Evolutionary conservation across 345 rosid species (phyloP).

Genomic region (Murraya paniculata): DNA sequence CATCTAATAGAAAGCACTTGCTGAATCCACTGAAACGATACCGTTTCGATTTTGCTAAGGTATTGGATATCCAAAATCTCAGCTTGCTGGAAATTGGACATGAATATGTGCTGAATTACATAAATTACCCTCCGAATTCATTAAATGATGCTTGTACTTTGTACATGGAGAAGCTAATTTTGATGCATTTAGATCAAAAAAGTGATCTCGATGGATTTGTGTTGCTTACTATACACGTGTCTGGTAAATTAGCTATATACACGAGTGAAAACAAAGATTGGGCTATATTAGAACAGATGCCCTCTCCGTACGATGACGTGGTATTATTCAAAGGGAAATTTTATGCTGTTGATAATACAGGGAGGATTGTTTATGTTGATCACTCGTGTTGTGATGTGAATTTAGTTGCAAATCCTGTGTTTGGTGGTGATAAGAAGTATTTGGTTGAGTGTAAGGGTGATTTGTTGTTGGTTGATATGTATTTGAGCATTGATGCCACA

Average conservation of each 20-base stretch:
- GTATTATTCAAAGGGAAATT: conserved; percentile 51
- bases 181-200: conserved; percentile 35
- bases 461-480: conserved; percentile 78
- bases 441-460: conserved; percentile 73
- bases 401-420: conserved; percentile 45
- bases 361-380: conserved; percentile 66
- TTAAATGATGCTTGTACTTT: conserved; percentile 33
- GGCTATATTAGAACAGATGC: conserved; percentile 71
- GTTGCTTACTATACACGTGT: conserved; percentile 82
- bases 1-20: conserved; percentile 35
- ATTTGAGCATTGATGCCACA: conserved; percentile 58
- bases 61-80: conserved; percentile 1
- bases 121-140: conserved; percentile 26
- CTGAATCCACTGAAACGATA: conserved; percentile 63
- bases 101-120: conserved; percentile 8
- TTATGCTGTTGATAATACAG: conserved; percentile 71
- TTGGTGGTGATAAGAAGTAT: conserved; percentile 90
- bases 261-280: conserved; percentile 56
- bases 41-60: conserved; percentile 10
- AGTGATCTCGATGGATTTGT: conserved; percentile 34
- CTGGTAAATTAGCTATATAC: conserved; percentile 81
- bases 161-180: conserved; percentile 77
- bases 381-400: conserved; percentile 24
- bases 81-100: conserved; percentile 6
- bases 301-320: conserved; percentile 86